phyloP scores from a whole-genome alignment of 2,329 filamentous ascomycete genomes.

The Magnaporthiopsis poae region DNA sequence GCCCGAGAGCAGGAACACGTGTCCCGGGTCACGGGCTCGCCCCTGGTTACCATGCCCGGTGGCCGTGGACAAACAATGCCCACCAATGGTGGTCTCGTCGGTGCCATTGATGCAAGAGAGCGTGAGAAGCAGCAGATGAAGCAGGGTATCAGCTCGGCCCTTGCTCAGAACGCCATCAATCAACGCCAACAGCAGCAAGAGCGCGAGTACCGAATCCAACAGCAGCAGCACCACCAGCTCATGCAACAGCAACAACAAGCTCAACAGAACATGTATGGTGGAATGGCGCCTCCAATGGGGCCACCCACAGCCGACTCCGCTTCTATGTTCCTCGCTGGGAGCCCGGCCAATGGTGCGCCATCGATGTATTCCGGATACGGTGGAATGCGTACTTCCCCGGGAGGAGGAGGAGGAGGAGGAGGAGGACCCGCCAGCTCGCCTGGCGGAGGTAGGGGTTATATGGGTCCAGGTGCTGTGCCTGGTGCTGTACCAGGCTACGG shows the following conservation, averaged over 20 bases:
- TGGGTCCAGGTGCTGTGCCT: constrained; percentile 9
- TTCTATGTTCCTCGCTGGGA: background rate
- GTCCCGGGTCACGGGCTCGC: constrained; percentile 69
- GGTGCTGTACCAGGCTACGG: constrained; percentile 13
- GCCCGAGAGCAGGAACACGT: constrained; percentile 82
- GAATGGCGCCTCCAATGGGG: constrained; percentile 16
- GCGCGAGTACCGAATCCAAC: constrained; percentile 23
- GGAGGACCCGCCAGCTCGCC: constrained; percentile 4
- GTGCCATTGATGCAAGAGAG: constrained; percentile 70
- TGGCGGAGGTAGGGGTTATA: constrained; percentile 14
- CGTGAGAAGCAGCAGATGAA: constrained; percentile 64
- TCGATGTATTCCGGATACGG: constrained; percentile 17
- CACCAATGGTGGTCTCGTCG: constrained; percentile 56
- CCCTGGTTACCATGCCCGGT: constrained; percentile 59
- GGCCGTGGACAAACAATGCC: constrained; percentile 37
- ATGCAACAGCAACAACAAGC: constrained; percentile 22
- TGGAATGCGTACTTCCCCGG: constrained; percentile 11
- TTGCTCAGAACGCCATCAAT: constrained; percentile 63
- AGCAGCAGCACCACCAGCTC: constrained; percentile 23
- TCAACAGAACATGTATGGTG: constrained; percentile 20
- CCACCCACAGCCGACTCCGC: constrained; percentile 13
- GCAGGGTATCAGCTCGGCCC: constrained; percentile 57
- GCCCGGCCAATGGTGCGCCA: constrained; percentile 11
- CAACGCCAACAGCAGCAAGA: constrained; percentile 42
- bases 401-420: background rate